Conservation (phyloP, 805 yeast genomes). For the Hyphopichia homilentoma region DNA sequence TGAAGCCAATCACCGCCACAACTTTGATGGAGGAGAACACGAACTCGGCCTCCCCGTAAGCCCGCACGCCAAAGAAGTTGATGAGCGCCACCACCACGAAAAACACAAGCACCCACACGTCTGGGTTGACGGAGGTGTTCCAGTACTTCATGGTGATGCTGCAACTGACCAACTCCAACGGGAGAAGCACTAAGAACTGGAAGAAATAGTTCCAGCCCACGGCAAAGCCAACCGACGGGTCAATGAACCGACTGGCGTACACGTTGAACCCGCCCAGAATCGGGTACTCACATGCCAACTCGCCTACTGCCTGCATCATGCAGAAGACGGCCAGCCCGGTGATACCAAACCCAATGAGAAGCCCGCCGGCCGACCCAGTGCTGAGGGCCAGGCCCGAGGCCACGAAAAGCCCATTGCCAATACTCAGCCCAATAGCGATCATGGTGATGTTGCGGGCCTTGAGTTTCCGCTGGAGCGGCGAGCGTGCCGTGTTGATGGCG, state of each 20-base stretch:
- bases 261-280: slow-evolving; percentile 45
- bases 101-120: slow-evolving; percentile 36
- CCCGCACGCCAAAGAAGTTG: slow-evolving; percentile 34
- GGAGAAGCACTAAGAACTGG: slow-evolving; percentile 55
- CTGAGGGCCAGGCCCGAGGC: slow-evolving; percentile 37
- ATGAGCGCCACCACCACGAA: slow-evolving; percentile 28
- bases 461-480: slow-evolving; percentile 32
- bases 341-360: slow-evolving; percentile 35
- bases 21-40: slow-evolving; percentile 56
- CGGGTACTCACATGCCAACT: slow-evolving; percentile 45
- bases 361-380: slow-evolving; percentile 39
- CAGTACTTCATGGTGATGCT: slow-evolving; percentile 33
- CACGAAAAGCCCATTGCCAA: slow-evolving; percentile 41
- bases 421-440: slow-evolving; percentile 43
- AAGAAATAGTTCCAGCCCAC: slow-evolving; percentile 70
- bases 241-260: slow-evolving; percentile 60
- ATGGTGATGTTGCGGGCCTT: slow-evolving; percentile 36
- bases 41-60: slow-evolving; percentile 63
- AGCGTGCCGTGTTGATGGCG: slow-evolving; percentile 35
- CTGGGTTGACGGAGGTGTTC: slow-evolving; percentile 28
- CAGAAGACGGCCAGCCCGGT: slow-evolving; percentile 34
- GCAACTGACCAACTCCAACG: slow-evolving; percentile 52
- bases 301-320: slow-evolving; percentile 41
- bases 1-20: slow-evolving; percentile 54
- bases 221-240: slow-evolving; percentile 67